Evolutionary conservation across 371 early-diverging fungal genomes (phyloP).

Genomic region (Syncephalastrum contaminatum): DNA sequence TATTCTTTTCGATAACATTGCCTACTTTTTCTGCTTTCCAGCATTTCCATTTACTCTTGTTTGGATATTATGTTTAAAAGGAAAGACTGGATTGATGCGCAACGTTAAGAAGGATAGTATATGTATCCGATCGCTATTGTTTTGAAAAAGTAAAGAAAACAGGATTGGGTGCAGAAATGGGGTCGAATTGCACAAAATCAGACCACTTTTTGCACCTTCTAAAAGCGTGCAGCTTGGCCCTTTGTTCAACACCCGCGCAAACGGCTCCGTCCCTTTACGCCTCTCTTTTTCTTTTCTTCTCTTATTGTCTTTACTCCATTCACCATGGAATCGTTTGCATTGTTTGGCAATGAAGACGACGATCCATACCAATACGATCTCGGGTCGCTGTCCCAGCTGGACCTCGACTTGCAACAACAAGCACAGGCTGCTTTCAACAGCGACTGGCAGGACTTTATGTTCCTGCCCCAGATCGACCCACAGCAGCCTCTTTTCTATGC

Average conservation of each 20-base stretch:
- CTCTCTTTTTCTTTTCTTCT: background rate
- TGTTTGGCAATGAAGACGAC: conserved; percentile 14
- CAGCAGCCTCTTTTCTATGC: conserved; percentile 9
- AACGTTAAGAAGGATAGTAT: too few species aligned
- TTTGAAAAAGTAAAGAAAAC: background rate
- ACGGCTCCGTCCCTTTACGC: background rate
- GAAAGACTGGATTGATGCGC: too few species aligned
- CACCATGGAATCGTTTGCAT: conserved; percentile 12
- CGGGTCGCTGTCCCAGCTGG: conserved; percentile 35
- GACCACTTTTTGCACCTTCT: conserved; percentile 4
- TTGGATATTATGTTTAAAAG: too few species aligned
- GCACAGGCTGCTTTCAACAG: conserved; percentile 40
- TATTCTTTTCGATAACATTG: too few species aligned
- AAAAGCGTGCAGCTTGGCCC: too few species aligned
- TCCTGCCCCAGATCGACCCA: conserved; percentile 27
- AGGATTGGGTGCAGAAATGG: conserved; percentile 1
- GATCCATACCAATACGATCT: conserved; percentile 10
- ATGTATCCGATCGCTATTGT: too few species aligned
- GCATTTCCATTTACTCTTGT: too few species aligned
- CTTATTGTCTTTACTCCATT: background rate
- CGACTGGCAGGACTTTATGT: conserved; percentile 40
- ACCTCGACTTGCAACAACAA: conserved; percentile 42
- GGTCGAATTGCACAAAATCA: conserved; percentile 1
- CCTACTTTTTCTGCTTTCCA: too few species aligned
- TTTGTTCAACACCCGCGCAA: background rate